phyloP scores from a whole-genome alignment of 2,329 filamentous ascomycete species.

The Microsporum ferrugineum region DNA sequence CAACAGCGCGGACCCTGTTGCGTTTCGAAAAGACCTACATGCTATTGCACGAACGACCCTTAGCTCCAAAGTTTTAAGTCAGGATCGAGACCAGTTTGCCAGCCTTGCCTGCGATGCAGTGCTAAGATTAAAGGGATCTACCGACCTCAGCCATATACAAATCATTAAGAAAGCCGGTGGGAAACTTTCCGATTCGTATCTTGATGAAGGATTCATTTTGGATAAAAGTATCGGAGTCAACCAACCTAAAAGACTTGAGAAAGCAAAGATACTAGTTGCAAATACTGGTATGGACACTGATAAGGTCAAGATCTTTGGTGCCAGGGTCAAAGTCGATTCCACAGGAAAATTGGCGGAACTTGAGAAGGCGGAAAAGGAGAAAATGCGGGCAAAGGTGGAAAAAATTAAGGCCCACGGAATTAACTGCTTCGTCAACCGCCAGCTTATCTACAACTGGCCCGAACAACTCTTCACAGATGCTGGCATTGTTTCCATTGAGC shows the following conservation, averaged over 20 bases:
- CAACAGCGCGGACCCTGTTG: constrained; percentile 69
- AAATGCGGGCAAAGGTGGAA: constrained; percentile 99
- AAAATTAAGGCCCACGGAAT: constrained; percentile 98
- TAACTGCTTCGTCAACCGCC: constrained; percentile 99
- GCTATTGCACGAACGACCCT: constrained; percentile 90
- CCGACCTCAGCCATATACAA: constrained; percentile 93
- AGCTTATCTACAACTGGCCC: constrained; percentile 99
- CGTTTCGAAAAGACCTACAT: constrained; percentile 79
- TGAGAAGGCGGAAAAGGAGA: constrained; percentile 95
- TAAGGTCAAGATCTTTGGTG: constrained; percentile 99
- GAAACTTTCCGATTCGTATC: constrained; percentile 93
- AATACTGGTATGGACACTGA: constrained; percentile 99
- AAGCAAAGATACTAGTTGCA: constrained; percentile 94
- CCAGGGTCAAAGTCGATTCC: constrained; percentile 88
- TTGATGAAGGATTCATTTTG: constrained; percentile 95
- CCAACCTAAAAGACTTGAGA: constrained; percentile 92
- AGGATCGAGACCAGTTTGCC: constrained; percentile 87
- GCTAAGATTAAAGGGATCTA: constrained; percentile 75
- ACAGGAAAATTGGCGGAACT: constrained; percentile 96
- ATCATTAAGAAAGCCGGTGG: constrained; percentile 99
- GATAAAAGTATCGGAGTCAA: constrained; percentile 99
- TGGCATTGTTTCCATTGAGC: constrained; percentile 96
- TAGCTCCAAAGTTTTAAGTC: constrained; percentile 86
- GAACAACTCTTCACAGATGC: constrained; percentile 97
- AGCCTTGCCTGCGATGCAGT: constrained; percentile 84